phyloP scores from a whole-genome alignment of 2,329 filamentous ascomycete species.

The Colletotrichum paranaense region DNA sequence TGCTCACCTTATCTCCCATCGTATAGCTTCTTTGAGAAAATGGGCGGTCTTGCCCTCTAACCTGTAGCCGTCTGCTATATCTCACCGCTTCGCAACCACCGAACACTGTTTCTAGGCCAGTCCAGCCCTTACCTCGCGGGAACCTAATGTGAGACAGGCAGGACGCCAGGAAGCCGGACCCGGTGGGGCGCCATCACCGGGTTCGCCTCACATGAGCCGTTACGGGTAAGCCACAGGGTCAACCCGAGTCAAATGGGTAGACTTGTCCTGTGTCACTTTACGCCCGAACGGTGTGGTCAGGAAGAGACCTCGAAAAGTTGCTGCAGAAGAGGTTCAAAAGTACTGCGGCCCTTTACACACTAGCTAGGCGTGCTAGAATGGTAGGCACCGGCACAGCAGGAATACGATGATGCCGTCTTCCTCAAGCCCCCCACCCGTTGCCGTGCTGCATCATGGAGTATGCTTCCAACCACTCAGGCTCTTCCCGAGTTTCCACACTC shows the following conservation, averaged over 20 bases:
- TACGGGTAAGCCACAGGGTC: constrained; percentile 1
- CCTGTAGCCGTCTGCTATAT: neutral
- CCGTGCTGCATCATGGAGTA: neutral
- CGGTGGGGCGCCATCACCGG: neutral
- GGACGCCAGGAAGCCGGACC: constrained; percentile 1
- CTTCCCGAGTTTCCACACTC: neutral
- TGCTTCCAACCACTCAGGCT: neutral
- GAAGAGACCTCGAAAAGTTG: neutral
- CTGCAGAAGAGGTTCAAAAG: neutral
- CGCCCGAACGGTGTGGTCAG: neutral
- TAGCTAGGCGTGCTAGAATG: neutral
- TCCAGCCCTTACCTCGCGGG: neutral
- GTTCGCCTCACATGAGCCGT: neutral
- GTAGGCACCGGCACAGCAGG: neutral
- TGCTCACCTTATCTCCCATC: neutral
- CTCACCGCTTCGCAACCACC: neutral
- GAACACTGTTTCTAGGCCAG: neutral
- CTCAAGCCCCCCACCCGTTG: neutral
- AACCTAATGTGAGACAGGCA: neutral
- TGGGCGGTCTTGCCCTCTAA: neutral
- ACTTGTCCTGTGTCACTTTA: neutral
- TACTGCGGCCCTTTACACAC: neutral
- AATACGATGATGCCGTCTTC: constrained; percentile 7
- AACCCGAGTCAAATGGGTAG: neutral
- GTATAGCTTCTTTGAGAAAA: neutral